A percentile compares a stretch with the other conserved stretches of the same genome.
Conservation (phyloP, 1,284 basidiomycete species). For the Porogramme epimiltina region DNA sequence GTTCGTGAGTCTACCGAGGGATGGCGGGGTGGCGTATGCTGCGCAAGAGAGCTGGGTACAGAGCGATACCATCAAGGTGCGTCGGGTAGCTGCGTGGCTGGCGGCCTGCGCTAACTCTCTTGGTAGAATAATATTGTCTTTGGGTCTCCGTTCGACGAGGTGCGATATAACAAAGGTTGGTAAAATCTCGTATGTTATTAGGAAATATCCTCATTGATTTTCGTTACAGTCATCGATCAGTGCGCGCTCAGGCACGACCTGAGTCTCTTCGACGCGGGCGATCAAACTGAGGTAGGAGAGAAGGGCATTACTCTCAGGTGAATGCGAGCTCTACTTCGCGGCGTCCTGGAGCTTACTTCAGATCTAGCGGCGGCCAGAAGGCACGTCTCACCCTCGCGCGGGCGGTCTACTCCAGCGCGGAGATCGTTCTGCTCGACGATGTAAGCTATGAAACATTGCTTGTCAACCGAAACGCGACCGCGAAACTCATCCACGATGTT, state of each 20-base stretch:
- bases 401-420: conserved; percentile 65
- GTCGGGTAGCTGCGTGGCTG: not conserved
- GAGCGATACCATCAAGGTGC: conserved; percentile 50
- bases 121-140: conserved; percentile 46
- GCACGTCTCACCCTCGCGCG: conserved; percentile 76
- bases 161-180: conserved; percentile 16
- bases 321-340: not conserved
- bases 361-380: conserved; percentile 79
- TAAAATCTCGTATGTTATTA: too few relatives aligned
- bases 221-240: conserved; percentile 52
- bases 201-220: conserved; percentile 31
- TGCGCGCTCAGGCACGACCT: conserved; percentile 68
- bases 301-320: conserved; percentile 64
- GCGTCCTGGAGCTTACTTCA: too few relatives aligned
- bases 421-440: conserved; percentile 67
- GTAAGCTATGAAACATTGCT: conserved; percentile 32
- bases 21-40: conserved; percentile 70
- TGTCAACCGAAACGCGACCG: not conserved
- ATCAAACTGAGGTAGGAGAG: conserved; percentile 72
- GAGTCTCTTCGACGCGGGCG: conserved; percentile 69
- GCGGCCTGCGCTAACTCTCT: too few relatives aligned
- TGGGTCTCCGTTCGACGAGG: conserved; percentile 63
- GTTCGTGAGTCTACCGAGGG: conserved; percentile 69
- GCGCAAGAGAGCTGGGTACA: conserved; percentile 80
- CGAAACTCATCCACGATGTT: not conserved